These are phyloP conservation scores for Albugo candida DNA, from an alignment of 352 stramenopile species.

Conservation along the genomic window DNA sequence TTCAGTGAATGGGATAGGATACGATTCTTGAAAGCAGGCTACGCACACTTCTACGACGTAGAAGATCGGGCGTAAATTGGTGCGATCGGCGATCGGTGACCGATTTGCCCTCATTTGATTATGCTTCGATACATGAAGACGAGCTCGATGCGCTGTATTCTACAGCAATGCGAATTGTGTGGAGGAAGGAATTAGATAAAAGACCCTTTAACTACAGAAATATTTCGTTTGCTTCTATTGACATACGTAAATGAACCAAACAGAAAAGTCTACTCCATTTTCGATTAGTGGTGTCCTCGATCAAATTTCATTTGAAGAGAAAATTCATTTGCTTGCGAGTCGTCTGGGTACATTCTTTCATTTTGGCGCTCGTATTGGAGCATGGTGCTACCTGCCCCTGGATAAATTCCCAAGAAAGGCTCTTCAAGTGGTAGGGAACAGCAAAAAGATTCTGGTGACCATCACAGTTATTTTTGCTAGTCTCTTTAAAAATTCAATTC, in stretches of 20 bases:
- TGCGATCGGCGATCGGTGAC: slow-evolving; percentile 1
- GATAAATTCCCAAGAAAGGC: no score
- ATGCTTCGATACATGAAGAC: neutral
- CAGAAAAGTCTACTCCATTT: slow-evolving; percentile 60
- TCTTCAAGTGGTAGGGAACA: neutral
- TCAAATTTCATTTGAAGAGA: slow-evolving; percentile 34
- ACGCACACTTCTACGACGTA: no score
- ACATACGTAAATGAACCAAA: slow-evolving; percentile 40
- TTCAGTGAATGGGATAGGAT: slow-evolving; percentile 37
- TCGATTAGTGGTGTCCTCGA: slow-evolving; percentile 23
- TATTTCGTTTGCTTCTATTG: slow-evolving; percentile 62
- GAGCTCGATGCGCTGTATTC: slow-evolving; percentile 40
- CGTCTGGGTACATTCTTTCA: neutral
- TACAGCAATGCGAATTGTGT: slow-evolving; percentile 26
- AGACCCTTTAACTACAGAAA: slow-evolving; percentile 69
- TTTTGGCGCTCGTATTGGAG: no score
- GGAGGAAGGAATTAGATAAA: slow-evolving; percentile 52
- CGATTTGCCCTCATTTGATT: neutral
- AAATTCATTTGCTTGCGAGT: slow-evolving; percentile 13
- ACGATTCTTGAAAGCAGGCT: slow-evolving; percentile 5
- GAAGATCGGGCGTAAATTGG: no score
- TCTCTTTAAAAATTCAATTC: neutral
- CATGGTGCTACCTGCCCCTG: no score
- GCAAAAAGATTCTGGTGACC: no score
- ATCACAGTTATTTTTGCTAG: neutral